A percentile compares a stretch with the other conserved stretches of the same genome.
phyloP scores from a whole-genome alignment of 2,329 filamentous ascomycete genomes.

The Trichoderma polysporum region DNA sequence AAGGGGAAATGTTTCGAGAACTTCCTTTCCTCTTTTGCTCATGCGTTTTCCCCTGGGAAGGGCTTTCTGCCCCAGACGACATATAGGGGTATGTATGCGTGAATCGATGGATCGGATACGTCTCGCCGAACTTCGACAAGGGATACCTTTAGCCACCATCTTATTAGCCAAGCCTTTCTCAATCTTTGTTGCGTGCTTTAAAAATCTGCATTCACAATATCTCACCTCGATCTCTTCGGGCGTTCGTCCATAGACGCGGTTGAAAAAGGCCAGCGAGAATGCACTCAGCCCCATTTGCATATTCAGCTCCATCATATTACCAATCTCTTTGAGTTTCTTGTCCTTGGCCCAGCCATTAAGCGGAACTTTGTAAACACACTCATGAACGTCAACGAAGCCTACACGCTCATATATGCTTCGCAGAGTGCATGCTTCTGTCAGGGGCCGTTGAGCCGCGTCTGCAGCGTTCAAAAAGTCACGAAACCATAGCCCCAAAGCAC shows the following conservation, averaged over 20 bases:
- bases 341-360: constrained; percentile 55
- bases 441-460: constrained; percentile 37
- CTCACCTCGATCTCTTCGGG: constrained; percentile 51
- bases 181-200: background rate
- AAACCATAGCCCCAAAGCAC: constrained; percentile 42
- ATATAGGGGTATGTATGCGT: constrained; percentile 50
- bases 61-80: constrained; percentile 55
- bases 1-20: background rate
- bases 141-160: constrained; percentile 38
- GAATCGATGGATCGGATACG: constrained; percentile 46
- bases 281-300: constrained; percentile 45
- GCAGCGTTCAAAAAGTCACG: constrained; percentile 42
- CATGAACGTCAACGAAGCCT: constrained; percentile 56
- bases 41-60: background rate
- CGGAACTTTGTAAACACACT: constrained; percentile 54
- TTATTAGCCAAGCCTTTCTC: background rate
- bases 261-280: constrained; percentile 43
- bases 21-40: background rate
- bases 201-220: background rate
- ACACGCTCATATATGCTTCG: constrained; percentile 44
- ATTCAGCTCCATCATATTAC: constrained; percentile 47
- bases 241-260: constrained; percentile 41
- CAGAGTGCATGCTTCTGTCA: constrained; percentile 37
- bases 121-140: constrained; percentile 51
- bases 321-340: constrained; percentile 43